Evolutionary conservation across 805 yeast genomes (phyloP), one percentile per base, ranked within the genome.

Genomic region (Yarrowia porcina): DNA sequence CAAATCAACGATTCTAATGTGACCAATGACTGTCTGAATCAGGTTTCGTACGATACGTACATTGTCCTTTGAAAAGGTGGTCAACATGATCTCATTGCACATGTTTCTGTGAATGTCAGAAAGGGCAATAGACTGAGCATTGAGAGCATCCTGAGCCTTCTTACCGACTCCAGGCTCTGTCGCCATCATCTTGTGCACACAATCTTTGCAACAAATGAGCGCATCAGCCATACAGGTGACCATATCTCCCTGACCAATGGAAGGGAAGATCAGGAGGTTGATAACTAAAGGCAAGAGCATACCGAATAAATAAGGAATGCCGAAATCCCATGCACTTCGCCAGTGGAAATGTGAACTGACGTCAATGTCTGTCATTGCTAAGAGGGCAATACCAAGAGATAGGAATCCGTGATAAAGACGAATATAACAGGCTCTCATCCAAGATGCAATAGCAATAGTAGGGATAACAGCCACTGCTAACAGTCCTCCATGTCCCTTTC

Each of bases 301-400:
- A 1, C 84, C 84, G 66, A 80, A 77, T 0, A 77, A 64, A 64
- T 77, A 80, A 0, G 84, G 82, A 8, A 81, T 72, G 4, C 77
- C 77, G 65, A 79, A 75, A 57, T 80, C 75, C 79, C 67, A 67
- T 2, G 65, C 64, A 45, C 63, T 63, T 9, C 32, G 27, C 71
- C 71, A 69, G 47, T 63, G 30, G 1, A 60, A 61, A 2, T 11
- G 10, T 2, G 52, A 50, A 10, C 73, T 71, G 9, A 75, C 68
- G 45, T 74, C 67, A 17, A 70, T 75, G 20, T 63, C 68, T 60
- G 36, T 72, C 45, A 75, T 61, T 64, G 74, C 79, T 1, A 79
- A 74, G 23, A 78, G 64, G 1, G 75, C 67, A 28, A 67, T 44
- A 6, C 50, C 38, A 30, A 67, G 61, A 7, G 68, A 59, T 15